These are phyloP conservation scores for Neltuma alba DNA, from an alignment of 306 rosid species.

Conservation along the genomic window DNA sequence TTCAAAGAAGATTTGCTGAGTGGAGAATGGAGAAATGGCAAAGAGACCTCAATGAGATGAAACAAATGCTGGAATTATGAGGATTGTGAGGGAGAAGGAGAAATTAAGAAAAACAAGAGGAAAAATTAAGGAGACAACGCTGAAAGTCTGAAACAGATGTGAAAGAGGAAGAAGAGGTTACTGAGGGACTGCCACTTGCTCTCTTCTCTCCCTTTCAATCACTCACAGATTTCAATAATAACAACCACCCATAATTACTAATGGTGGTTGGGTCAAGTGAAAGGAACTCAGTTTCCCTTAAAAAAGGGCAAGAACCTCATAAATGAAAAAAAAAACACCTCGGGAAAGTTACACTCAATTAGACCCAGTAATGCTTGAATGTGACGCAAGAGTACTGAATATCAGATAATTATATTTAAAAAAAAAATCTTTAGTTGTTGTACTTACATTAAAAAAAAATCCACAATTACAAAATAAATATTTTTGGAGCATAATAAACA, in stretches of 20 bases:
- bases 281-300: neutral
- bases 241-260: neutral
- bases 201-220: neutral
- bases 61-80: neutral
- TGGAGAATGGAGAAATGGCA: neutral
- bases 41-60: neutral
- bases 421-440: neutral
- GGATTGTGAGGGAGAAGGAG: neutral
- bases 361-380: neutral
- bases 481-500: conserved; percentile 20
- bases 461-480: neutral
- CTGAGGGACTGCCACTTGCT: neutral
- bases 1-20: neutral
- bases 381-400: neutral
- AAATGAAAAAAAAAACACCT: neutral
- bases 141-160: neutral
- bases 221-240: neutral
- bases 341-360: neutral
- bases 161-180: neutral
- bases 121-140: neutral
- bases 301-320: neutral
- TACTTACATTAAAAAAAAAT: neutral
- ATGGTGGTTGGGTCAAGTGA: neutral
- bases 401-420: neutral
- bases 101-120: neutral